Evolutionary conservation across 305 asterid genomes (phyloP).

Genomic region (Rubia tinctorum): DNA sequence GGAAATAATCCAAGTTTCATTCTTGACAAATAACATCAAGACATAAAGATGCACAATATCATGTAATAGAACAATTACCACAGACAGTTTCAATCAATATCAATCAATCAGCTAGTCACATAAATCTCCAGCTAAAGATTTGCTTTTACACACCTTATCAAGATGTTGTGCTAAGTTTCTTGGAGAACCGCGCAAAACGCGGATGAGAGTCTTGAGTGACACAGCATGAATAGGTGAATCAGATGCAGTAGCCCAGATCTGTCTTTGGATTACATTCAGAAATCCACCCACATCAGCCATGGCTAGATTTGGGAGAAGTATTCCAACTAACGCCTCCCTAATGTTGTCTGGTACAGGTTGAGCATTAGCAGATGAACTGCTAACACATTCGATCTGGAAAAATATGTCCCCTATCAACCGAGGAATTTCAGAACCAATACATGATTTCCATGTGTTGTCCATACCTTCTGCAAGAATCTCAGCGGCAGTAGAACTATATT

Average conservation of each 20-base stretch:
- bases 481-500: slow-evolving; percentile 85
- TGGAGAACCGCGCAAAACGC: slow-evolving; percentile 89
- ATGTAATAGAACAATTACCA: neutral
- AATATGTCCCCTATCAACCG: slow-evolving; percentile 82
- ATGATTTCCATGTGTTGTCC: slow-evolving; percentile 89
- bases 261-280: slow-evolving; percentile 85
- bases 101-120: neutral
- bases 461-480: slow-evolving; percentile 98
- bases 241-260: slow-evolving; percentile 99
- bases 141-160: slow-evolving; percentile 76
- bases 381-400: slow-evolving; percentile 96
- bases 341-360: slow-evolving; percentile 48
- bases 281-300: slow-evolving; percentile 86
- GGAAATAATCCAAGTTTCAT: neutral
- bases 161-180: slow-evolving; percentile 82
- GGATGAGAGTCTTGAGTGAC: slow-evolving; percentile 78
- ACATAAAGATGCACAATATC: neutral
- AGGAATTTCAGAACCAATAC: slow-evolving; percentile 76
- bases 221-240: slow-evolving; percentile 96
- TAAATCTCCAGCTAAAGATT: slow-evolving; percentile 11
- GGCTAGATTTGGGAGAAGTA: slow-evolving; percentile 94
- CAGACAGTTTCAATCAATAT: neutral
- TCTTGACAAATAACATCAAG: neutral
- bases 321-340: slow-evolving; percentile 68
- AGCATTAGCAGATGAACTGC: slow-evolving; percentile 50